Base-by-base conservation (phyloP, 169 alveolate genomes). In the Cryptosporidium canis region DNA sequence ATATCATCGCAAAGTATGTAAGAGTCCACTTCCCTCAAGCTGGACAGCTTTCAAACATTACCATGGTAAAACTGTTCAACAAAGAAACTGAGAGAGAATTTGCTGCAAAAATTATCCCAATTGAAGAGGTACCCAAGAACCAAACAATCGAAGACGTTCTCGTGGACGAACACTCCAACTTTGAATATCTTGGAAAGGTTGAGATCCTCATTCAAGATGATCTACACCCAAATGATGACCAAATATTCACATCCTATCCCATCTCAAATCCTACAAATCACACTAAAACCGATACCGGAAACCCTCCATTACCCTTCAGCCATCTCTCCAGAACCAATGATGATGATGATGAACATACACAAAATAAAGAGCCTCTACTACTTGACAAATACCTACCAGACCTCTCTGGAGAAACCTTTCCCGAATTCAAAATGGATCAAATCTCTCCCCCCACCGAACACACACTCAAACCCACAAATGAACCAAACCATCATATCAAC, bases 11-110 rank as follows among this genome's bases (percentile, higher is more conserved):
- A 5, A 77, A 56, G 33, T 77, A 77, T 16, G 45, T 77, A 6
- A 53, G 71, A 56, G 87, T 77, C 7, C 72, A 63, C 43, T 77
- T 77, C 51, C 87, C 87, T 29, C 87, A 77, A 44, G 87, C 87
- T 12, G 87, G 87, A 14, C 39, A 61, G 18, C 37, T 55, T 18
- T 56, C 87, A 33, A 77, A 63, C 44, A 53, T 77, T 21, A 77
- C 68, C 2, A 58, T 77, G 72, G 45, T 77, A 21, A 31, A 77
- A 29, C 66, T 58, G 24, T 58, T 58, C 14, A 77, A 77, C 63
- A 77, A 77, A 14, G 63, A 77, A n/a, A 77, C 87, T 1, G 41
- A 58, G 48, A 55, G 87, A 1, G 63, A 61, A 29, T 77, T 77
- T n/a, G 87, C 87, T 35, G 87, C 87, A 61, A 77, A 77, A 58